Evolutionary conservation across 2,329 filamentous ascomycete genomes (phyloP).

Genomic region (Graphilbum sp.): DNA sequence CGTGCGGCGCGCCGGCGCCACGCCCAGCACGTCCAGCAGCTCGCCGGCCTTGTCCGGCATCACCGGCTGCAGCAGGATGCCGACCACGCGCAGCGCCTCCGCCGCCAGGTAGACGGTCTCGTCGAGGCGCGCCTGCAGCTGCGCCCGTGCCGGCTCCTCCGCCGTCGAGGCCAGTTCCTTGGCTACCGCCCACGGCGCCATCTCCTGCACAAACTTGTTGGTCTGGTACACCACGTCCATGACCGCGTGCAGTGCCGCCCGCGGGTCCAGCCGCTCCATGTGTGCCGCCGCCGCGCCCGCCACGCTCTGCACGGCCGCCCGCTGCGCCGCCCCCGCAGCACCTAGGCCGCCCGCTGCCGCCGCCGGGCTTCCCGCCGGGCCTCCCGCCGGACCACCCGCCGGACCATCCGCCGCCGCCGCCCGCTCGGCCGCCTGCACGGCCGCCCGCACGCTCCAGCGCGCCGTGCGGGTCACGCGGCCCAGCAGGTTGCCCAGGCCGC

Average conservation of each 20-base stretch:
- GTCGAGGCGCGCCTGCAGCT: slow-evolving; percentile 24
- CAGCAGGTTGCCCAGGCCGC: slow-evolving; percentile 65
- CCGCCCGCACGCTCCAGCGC: slow-evolving; percentile 49
- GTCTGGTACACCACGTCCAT: slow-evolving; percentile 48
- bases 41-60: slow-evolving; percentile 64
- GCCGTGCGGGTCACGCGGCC: slow-evolving; percentile 53
- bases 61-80: slow-evolving; percentile 78
- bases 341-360: no score
- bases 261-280: slow-evolving; percentile 50
- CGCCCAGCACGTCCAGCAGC: slow-evolving; percentile 64
- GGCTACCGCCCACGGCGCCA: slow-evolving; percentile 50
- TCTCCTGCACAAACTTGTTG: slow-evolving; percentile 48
- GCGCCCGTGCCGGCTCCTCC: slow-evolving; percentile 5
- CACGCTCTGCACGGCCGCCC: slow-evolving; percentile 11
- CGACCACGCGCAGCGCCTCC: slow-evolving; percentile 63
- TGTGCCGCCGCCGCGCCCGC: slow-evolving; percentile 26
- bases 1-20: slow-evolving; percentile 42
- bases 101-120: slow-evolving; percentile 51
- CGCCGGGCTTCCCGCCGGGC: neutral
- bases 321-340: slow-evolving; percentile 2
- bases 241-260: slow-evolving; percentile 46
- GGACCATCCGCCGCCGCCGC: neutral
- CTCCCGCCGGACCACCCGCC: no score
- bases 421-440: slow-evolving; percentile 24
- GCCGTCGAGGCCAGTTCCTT: slow-evolving; percentile 49